Conservation (phyloP, 2,329 filamentous ascomycete genomes). For the Fusarium musae region DNA sequence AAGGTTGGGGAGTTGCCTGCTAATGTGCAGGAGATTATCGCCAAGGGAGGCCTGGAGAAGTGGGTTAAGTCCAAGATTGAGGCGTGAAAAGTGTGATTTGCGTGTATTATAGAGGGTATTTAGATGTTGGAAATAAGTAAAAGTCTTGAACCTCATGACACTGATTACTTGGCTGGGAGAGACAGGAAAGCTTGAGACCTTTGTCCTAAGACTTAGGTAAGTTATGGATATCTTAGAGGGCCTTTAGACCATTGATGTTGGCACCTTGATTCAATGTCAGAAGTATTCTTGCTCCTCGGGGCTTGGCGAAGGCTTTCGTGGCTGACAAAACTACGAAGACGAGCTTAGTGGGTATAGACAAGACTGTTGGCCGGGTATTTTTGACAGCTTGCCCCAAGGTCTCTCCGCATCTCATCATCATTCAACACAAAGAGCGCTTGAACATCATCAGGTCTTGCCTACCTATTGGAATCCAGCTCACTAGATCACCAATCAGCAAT, state of each 20-base stretch:
- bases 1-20: slow-evolving; percentile 85
- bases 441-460: no score
- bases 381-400: not conserved
- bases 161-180: not conserved
- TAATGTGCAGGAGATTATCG: slow-evolving; percentile 89
- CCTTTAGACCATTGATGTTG: accelerated
- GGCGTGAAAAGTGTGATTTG: slow-evolving; percentile 6
- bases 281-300: not conserved
- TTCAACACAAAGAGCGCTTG: not conserved
- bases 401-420: not conserved
- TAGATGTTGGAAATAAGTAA: slow-evolving; percentile 18
- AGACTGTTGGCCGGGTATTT: accelerated
- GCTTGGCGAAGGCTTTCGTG: not conserved
- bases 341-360: accelerated
- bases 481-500: no score
- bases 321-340: not conserved
- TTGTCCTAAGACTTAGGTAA: accelerated
- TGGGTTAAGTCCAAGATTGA: slow-evolving; percentile 81
- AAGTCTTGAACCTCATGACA: not conserved
- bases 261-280: not conserved
- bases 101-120: slow-evolving; percentile 19
- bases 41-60: slow-evolving; percentile 79
- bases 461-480: no score
- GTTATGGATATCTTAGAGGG: not conserved
- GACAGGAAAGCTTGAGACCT: not conserved